Conservation (phyloP, 768 basidiomycete genomes). For the Auriculariales sp. region DNA sequence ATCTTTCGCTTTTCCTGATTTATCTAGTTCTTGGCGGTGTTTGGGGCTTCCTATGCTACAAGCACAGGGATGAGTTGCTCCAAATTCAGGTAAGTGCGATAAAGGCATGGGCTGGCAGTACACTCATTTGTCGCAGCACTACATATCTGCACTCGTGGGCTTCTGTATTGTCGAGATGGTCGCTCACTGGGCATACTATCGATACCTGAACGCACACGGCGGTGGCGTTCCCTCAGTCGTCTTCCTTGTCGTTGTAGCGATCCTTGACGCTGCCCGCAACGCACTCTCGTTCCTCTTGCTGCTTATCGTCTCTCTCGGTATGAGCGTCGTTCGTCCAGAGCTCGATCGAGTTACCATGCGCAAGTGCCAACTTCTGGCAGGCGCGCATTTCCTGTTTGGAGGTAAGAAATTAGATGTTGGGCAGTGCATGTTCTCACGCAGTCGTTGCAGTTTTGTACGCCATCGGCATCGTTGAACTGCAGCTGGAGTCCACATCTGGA, state of each 20-base stretch:
- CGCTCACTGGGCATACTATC: conserved; percentile 86
- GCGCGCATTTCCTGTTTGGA: conserved; percentile 84
- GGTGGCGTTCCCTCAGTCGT: conserved; percentile 57
- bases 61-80: conserved; percentile 67
- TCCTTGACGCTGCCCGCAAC: conserved; percentile 88
- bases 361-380: conserved; percentile 66
- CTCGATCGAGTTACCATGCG: conserved; percentile 67
- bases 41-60: conserved; percentile 80
- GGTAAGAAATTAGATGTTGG: conserved; percentile 38
- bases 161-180: conserved; percentile 91
- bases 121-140: conserved; percentile 38
- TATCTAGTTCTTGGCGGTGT: conserved; percentile 51
- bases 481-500: conserved; percentile 81
- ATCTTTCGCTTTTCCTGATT: conserved; percentile 68
- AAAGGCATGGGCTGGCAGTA: conserved; percentile 5
- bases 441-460: conserved; percentile 61
- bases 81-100: conserved; percentile 57
- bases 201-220: conserved; percentile 83
- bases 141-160: conserved; percentile 75
- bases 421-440: background rate
- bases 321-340: conserved; percentile 83
- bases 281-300: conserved; percentile 92
- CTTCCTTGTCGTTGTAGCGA: conserved; percentile 94
- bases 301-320: conserved; percentile 79
- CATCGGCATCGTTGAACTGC: conserved; percentile 85